A percentile compares a stretch with the other conserved stretches of the same genome.
phyloP scores from a whole-genome alignment of 768 basidiomycete genomes.

The Calocybe cyanea region DNA sequence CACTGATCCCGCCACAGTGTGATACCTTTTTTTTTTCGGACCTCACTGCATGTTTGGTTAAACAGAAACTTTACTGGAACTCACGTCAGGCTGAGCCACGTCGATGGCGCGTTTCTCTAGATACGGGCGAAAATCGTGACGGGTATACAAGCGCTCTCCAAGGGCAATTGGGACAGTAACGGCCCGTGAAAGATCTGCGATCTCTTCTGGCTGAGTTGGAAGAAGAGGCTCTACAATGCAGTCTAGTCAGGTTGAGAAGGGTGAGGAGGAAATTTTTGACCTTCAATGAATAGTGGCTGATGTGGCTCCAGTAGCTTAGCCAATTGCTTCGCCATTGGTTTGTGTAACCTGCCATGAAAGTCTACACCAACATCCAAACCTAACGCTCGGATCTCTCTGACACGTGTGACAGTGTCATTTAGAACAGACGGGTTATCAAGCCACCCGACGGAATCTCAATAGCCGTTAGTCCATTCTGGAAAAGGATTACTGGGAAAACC shows the following conservation, averaged over 20 bases:
- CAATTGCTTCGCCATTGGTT: slow-evolving; percentile 66
- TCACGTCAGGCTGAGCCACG: slow-evolving; percentile 66
- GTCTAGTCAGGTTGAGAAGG: not conserved
- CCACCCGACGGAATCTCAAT: slow-evolving; percentile 41
- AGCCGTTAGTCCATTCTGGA: not conserved
- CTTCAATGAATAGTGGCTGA: slow-evolving; percentile 64
- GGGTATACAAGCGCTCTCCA: slow-evolving; percentile 61
- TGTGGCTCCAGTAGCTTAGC: slow-evolving; percentile 57
- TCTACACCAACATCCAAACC: slow-evolving; percentile 66
- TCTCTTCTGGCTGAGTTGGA: slow-evolving; percentile 57
- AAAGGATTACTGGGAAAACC: not conserved
- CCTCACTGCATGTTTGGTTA: not conserved
- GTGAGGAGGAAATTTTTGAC: slow-evolving; percentile 15
- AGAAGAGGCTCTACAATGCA: slow-evolving; percentile 48
- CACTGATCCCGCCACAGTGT: slow-evolving; percentile 59
- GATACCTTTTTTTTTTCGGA: slow-evolving; percentile 34
- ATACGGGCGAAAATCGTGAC: slow-evolving; percentile 62
- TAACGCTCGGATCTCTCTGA: slow-evolving; percentile 46
- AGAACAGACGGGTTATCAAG: slow-evolving; percentile 57
- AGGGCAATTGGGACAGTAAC: slow-evolving; percentile 59
- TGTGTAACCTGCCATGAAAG: slow-evolving; percentile 69
- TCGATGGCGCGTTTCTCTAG: slow-evolving; percentile 62
- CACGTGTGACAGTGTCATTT: slow-evolving; percentile 46
- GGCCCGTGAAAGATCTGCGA: slow-evolving; percentile 50
- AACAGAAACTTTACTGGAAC: slow-evolving; percentile 9